Base-by-base conservation (phyloP, 2,329 filamentous ascomycete species). In the Tolypocladium endophyticum region DNA sequence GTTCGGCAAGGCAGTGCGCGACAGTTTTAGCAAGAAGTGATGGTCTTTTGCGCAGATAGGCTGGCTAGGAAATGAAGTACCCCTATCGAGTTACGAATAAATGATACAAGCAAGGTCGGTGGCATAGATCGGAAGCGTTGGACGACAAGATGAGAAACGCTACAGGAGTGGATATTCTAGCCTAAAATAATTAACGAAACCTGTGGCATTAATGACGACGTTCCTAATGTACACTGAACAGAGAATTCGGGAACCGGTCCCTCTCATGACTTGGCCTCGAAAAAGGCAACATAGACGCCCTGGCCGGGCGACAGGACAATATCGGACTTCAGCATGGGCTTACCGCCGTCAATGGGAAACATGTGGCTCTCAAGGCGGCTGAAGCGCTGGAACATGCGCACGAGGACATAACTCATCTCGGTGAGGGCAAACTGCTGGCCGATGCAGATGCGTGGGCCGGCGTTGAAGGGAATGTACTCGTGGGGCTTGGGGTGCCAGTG, bases 351-450 rank as follows among this genome's bases (percentile, higher is more conserved):
- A 43, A 84, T 66, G n/a, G 73, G 70, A 9, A 70, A 63, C 83
- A 85, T 86, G 65, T 79, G 74, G 67, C 76, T 82, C 67, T 85
- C 81, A 9, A 91, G 76, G 14, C 78, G 73, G 59, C 86, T 83
- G 69, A 88, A 94, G 30, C 81, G 79, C 76, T 93, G 90, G 68
- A 92, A 83, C 64, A 93, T 68, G 53, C 89, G 78, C 35, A 87
- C 85, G 61, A 91, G 79, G 12, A 88, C 85, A 69, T 92, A 92
- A 36, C 77, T 77, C 77, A 89, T 88, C 77, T 92, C 88, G 0
- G 87, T 90, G 55, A 92, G 74, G 12, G 89, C 89, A 69, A 92
- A 92, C 73, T 92, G 87, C 79, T 92, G 88, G 1, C 88, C 87
- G 60, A 91, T 83, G 71, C 88, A 89, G 68, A 89, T 87, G 41